Base-by-base conservation (phyloP, 139 green algal species). In the Coccomyxa sp. region DNA sequence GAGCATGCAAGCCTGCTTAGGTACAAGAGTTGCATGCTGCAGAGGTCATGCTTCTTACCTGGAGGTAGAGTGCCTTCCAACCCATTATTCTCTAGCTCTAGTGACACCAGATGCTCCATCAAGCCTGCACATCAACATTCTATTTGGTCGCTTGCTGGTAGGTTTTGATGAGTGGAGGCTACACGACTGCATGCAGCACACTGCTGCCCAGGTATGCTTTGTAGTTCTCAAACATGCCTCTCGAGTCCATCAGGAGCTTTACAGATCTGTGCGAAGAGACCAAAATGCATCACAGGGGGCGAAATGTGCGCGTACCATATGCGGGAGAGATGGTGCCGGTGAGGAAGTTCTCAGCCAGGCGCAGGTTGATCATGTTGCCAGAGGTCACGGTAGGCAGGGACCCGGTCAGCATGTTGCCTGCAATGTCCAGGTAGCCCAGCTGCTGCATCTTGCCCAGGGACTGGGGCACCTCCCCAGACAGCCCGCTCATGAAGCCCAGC, bases 381-480 rank as follows among this genome's bases (percentile, higher is more conserved):
- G 64, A 29, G 24, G 35, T 22, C 2, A 5, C 14, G 29, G 27
- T 10, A 1, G 64, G 64, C 64, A 71, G 64, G 2, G 29, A 7
- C 24, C 64, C 64, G 24, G 64, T 38, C 64, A 71, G 64, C 64
- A 71, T 71, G 64, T 71, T 71, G 64, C 64, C 64, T 1, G 24
- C 64, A 10, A 71, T 22, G 5, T 71, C 64, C n/a, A 71, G 14
- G 5, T 71, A 71, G 1, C 24, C n/a, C 64, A 71, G 64, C 24
- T 10, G 18, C 29, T 34, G 27, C 64, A 71, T 34, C 64, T 34
- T 36, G 29, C 7, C 64, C 24, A 71, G n/a, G 24, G 7, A 12
- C 14, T 12, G 22, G 27, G 64, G 64, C 24, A 71, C 29, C 64
- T 1, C 64, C 1, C 64, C 64, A 10, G 24, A 36, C 64, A 71